Conservation (phyloP, 331 rosid species). For the Cydonia oblonga region DNA sequence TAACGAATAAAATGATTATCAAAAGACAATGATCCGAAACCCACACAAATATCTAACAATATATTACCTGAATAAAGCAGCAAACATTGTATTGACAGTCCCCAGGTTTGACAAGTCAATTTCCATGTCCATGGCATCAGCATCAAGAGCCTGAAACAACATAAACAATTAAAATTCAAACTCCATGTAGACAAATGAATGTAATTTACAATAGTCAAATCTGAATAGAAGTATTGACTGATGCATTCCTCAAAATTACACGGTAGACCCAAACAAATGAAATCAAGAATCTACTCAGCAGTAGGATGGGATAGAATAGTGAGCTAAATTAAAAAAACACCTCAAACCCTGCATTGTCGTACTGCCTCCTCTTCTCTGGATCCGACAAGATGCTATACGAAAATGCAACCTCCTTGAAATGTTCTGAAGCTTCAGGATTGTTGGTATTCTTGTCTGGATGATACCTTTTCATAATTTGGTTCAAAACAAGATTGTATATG, state of each 20-base stretch:
- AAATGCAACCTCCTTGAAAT: constrained; percentile 91
- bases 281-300: neutral
- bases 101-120: constrained; percentile 97
- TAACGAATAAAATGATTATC: constrained; percentile 17
- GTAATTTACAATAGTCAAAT: neutral
- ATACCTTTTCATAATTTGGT: constrained; percentile 38
- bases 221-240: neutral
- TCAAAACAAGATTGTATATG: neutral
- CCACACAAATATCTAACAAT: neutral
- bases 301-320: neutral
- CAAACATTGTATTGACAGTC: constrained; percentile 97
- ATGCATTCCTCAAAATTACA: neutral
- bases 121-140: constrained; percentile 94
- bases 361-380: constrained; percentile 95
- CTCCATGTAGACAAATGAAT: neutral
- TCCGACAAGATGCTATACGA: constrained; percentile 90
- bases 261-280: neutral
- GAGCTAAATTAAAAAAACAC: constrained; percentile 25
- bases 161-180: neutral
- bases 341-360: constrained; percentile 93
- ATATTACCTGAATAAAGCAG: constrained; percentile 90
- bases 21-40: neutral
- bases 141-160: constrained; percentile 64
- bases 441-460: constrained; percentile 94
- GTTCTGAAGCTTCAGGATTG: constrained; percentile 93